Base-by-base conservation (phyloP, 108 stramenopile species). In the Hondaea fermentalgiana region DNA sequence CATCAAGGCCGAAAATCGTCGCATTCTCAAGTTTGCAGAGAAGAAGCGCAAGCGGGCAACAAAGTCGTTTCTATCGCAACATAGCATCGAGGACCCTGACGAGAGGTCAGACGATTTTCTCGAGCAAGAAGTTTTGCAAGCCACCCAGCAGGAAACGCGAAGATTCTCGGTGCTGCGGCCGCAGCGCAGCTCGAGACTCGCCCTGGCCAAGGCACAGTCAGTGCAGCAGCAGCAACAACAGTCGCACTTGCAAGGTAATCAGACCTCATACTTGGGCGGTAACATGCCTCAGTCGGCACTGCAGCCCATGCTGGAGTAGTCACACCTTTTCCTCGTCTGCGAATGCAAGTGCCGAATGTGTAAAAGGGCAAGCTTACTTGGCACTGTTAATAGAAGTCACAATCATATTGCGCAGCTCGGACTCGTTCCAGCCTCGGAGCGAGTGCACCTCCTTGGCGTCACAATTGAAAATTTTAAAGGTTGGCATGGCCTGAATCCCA, bases 401-500 rank as follows among this genome's bases (percentile, higher is more conserved):
- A 23, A 83, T 83, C 45, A 53, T 53, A 23, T 83, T 53, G n/a
- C 76, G 76, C 45, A 83, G 51, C n/a, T 47, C 45, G 49, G 76
- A 83, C 76, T 83, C 76, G 17, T 35, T 83, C 76, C 76, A 83
- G 45, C 76, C 76, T 17, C 51, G 76, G 25, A 83, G 28, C 76
- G 76, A 83, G 10, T 83, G 19, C 49, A 23, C 23, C 49, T 53
- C 76, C 76, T 83, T 83, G 45, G 45, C 76, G 25, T 83, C 51
- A 16, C 76, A 47, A 23, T 47, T 25, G 51, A 83, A 90, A 45
- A 90, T 55, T 57, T 90, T 90, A 57, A 90, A 90, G 14, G 89
- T 90, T 5, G 89, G 89, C 89, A 90, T 90, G n/a, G 89, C 87
- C 21, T 23, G 5, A 47, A 90, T 87, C 21, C 87, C 87, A 12